Percentiles rank a stretch among this genome's conserved stretches.
phyloP scores from a whole-genome alignment of 306 rosid genomes.

The Herpetospermum pedunculosum region DNA sequence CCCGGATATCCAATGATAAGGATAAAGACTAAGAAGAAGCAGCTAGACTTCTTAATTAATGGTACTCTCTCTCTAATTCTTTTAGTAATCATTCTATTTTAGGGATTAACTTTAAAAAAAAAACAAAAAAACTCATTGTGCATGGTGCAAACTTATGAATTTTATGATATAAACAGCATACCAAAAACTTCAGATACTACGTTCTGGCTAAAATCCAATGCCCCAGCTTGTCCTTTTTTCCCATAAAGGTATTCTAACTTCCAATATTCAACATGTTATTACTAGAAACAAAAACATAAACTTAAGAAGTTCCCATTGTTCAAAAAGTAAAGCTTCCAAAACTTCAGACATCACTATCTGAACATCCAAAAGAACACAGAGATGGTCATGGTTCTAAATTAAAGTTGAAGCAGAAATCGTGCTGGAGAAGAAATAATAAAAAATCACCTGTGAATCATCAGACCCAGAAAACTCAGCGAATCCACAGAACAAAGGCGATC shows the following conservation, averaged over 20 bases:
- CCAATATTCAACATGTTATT: neutral
- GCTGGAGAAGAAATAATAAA: neutral
- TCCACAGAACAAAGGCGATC: neutral
- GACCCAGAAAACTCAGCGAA: neutral
- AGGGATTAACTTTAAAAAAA: neutral
- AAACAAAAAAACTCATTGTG: neutral
- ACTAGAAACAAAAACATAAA: neutral
- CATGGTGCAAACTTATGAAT: neutral
- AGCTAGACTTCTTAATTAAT: neutral
- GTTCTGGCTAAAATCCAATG: neutral
- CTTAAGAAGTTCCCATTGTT: neutral
- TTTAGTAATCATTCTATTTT: neutral
- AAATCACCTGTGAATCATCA: constrained; percentile 1
- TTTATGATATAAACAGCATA: neutral
- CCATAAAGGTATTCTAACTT: neutral
- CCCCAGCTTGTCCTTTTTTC: neutral
- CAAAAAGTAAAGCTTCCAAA: neutral
- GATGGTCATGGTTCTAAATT: neutral
- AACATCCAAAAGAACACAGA: neutral
- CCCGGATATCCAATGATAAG: neutral
- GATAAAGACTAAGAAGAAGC: neutral
- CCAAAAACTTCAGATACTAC: neutral
- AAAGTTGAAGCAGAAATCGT: neutral
- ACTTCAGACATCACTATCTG: neutral
- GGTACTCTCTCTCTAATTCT: neutral